Percentiles rank a stretch among this genome's conserved stretches.
These are phyloP conservation scores for Trichosanthes truncata DNA, from an alignment of 306 rosid genomes.

Conservation along the genomic window DNA sequence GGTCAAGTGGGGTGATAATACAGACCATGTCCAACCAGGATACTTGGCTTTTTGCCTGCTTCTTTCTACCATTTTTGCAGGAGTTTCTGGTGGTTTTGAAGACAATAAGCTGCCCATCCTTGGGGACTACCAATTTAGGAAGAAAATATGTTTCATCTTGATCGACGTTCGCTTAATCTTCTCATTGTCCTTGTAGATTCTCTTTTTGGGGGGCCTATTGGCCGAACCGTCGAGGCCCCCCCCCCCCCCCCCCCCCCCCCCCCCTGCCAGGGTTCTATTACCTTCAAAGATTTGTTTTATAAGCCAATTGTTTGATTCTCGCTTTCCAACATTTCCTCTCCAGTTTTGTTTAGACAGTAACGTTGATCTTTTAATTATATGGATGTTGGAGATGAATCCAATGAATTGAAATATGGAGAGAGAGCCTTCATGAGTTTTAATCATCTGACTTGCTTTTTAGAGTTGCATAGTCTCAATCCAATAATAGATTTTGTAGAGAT, in stretches of 20 bases:
- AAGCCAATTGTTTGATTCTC: background rate
- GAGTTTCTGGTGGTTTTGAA: background rate
- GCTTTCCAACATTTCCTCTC: background rate
- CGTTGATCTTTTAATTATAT: background rate
- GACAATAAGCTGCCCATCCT: background rate
- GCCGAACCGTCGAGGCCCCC: background rate
- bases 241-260: background rate
- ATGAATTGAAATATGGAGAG: background rate
- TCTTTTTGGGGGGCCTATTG: background rate
- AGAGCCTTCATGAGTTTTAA: background rate
- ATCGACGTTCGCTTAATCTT: background rate
- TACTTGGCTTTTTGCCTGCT: background rate
- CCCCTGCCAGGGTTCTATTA: background rate
- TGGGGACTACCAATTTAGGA: background rate
- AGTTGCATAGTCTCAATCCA: background rate
- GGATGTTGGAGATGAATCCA: background rate
- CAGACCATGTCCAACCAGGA: background rate
- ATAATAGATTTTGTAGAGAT: background rate
- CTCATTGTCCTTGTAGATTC: background rate
- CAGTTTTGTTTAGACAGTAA: background rate
- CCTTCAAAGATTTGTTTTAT: background rate
- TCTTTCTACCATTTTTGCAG: slow-evolving; percentile 2
- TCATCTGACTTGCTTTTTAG: background rate
- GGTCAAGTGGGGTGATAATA: background rate
- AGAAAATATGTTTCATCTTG: background rate